A percentile compares a stretch with the other conserved stretches of the same genome.
These are phyloP conservation scores for Neurospora sp. DNA, from an alignment of 495 filamentous ascomycete genomes.

Conservation along the genomic window DNA sequence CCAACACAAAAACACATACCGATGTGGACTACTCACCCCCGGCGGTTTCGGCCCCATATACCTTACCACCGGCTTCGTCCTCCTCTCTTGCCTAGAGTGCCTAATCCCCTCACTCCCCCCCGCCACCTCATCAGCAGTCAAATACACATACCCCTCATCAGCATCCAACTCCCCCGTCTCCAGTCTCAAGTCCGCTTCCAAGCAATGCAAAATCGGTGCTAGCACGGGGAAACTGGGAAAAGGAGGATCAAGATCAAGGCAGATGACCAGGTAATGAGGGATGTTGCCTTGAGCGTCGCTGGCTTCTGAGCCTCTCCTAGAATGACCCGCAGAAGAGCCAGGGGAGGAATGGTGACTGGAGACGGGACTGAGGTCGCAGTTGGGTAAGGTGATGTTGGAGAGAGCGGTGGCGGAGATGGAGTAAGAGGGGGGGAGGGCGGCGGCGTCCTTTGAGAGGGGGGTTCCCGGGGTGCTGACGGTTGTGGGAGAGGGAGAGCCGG, in stretches of 20 bases:
- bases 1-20: constrained; percentile 48
- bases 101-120: constrained; percentile 1
- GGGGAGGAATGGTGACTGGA: constrained; percentile 9
- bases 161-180: constrained; percentile 1
- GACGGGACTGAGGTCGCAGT: constrained; percentile 5
- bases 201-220: constrained; percentile 35
- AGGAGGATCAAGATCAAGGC: constrained; percentile 44
- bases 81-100: constrained; percentile 1
- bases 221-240: constrained; percentile 42
- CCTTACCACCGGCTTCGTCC: constrained; percentile 13
- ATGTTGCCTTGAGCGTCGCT: not conserved
- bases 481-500: not conserved
- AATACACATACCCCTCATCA: constrained; percentile 11
- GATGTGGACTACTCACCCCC: constrained; percentile 39
- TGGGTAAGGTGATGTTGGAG: constrained; percentile 10
- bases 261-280: constrained; percentile 33
- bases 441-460: constrained; percentile 6
- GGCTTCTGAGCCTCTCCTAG: not conserved
- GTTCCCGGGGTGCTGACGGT: constrained; percentile 9
- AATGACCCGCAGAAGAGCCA: not conserved
- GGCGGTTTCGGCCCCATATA: constrained; percentile 45
- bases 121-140: constrained; percentile 1
- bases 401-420: constrained; percentile 15
- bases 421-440: constrained; percentile 10
- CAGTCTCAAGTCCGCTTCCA: constrained; percentile 31